Evolutionary conservation across 768 basidiomycete genomes (phyloP).

Genomic region (Sporobolomyces phaffii): DNA sequence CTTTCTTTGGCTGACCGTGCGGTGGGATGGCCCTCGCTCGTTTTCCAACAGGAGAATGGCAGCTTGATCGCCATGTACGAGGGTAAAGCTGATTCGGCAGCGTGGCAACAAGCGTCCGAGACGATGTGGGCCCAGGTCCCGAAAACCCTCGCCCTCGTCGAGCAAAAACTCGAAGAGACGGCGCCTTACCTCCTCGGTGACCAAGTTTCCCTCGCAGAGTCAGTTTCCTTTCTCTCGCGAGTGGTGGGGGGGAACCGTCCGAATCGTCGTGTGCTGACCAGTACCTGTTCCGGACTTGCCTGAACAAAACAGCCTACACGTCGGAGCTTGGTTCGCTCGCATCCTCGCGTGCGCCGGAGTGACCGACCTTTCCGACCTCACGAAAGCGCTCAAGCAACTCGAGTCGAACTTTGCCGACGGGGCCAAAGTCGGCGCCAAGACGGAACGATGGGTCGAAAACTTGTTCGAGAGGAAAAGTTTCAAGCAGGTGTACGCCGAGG

Average conservation of each 20-base stretch:
- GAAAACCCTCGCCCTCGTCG: slow-evolving; percentile 20
- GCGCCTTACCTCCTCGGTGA: slow-evolving; percentile 29
- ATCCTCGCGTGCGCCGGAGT: slow-evolving; percentile 28
- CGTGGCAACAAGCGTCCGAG: background rate
- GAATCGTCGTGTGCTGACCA: too few species aligned
- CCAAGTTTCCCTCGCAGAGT: slow-evolving; percentile 38
- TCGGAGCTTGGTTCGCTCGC: slow-evolving; percentile 33
- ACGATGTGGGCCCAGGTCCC: slow-evolving; percentile 13
- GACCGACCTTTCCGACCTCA: slow-evolving; percentile 5
- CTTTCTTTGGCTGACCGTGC: too few species aligned
- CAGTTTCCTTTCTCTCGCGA: background rate
- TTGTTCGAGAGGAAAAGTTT: slow-evolving; percentile 28
- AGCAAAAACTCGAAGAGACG: slow-evolving; percentile 15
- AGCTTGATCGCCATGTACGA: slow-evolving; percentile 15
- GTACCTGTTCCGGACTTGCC: too few species aligned
- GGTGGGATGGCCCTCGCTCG: too few species aligned
- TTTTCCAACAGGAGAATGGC: slow-evolving; percentile 34
- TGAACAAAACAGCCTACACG: slow-evolving; percentile 37
- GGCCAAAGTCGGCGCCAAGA: slow-evolving; percentile 19
- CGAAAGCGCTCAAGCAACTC: slow-evolving; percentile 1
- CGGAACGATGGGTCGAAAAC: slow-evolving; percentile 5
- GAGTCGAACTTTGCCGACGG: slow-evolving; percentile 12
- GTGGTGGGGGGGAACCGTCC: background rate
- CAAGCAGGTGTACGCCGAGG: slow-evolving; percentile 29
- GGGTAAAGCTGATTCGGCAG: slow-evolving; percentile 18